Evolutionary conservation across 345 rosid genomes (phyloP).

Genomic region (Acer yangbiense): DNA sequence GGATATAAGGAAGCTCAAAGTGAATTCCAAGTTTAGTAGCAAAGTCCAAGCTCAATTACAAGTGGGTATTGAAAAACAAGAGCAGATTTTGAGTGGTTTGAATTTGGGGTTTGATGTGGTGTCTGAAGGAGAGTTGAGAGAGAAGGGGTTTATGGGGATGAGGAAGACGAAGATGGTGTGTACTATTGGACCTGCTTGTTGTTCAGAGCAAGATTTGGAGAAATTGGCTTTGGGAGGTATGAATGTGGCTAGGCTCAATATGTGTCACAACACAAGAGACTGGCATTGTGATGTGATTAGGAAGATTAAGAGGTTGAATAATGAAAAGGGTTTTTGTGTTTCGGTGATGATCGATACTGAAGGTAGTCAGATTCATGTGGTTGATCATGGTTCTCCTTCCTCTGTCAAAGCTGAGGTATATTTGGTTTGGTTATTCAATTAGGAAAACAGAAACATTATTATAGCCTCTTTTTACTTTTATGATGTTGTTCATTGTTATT

Average conservation of each 20-base stretch:
- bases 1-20: conserved; percentile 26
- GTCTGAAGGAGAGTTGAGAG: conserved; percentile 54
- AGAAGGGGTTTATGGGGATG: conserved; percentile 66
- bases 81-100: conserved; percentile 21
- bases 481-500: not conserved
- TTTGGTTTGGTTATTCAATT: conserved; percentile 5
- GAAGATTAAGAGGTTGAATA: conserved; percentile 57
- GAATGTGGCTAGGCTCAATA: conserved; percentile 77
- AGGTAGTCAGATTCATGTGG: conserved; percentile 74
- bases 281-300: conserved; percentile 68
- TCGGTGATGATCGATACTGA: conserved; percentile 77
- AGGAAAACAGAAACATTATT: not conserved
- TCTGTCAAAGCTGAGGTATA: conserved; percentile 60
- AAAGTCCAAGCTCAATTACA: conserved; percentile 38
- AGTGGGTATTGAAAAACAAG: conserved; percentile 26
- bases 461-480: not conserved
- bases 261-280: conserved; percentile 70
- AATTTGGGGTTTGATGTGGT: conserved; percentile 49
- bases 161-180: conserved; percentile 78
- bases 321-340: conserved; percentile 57
- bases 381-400: conserved; percentile 71
- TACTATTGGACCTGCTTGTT: conserved; percentile 72
- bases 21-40: conserved; percentile 5
- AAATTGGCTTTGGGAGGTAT: conserved; percentile 62
- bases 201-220: conserved; percentile 59